These are phyloP conservation scores for Nidularia pulvinata DNA, from an alignment of 768 basidiomycete species.

Conservation along the genomic window DNA sequence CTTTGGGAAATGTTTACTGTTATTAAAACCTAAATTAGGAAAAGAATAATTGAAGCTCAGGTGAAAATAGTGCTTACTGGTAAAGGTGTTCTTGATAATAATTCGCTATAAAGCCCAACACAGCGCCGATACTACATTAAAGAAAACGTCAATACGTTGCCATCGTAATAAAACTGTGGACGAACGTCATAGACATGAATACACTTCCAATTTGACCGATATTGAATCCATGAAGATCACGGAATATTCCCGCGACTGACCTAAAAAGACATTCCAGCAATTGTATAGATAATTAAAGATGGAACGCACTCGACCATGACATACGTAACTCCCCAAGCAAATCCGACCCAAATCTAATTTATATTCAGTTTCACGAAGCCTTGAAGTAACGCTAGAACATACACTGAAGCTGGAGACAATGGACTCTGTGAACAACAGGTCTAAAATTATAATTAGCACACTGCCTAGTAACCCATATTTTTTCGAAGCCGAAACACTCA, in stretches of 20 bases:
- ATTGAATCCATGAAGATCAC: slow-evolving; percentile 56
- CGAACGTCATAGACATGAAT: slow-evolving; percentile 59
- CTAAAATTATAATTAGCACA: slow-evolving; percentile 24
- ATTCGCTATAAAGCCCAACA: slow-evolving; percentile 44
- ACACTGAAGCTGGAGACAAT: slow-evolving; percentile 76
- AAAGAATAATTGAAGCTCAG: background rate
- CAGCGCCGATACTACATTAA: slow-evolving; percentile 49
- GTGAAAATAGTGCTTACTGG: slow-evolving; percentile 26
- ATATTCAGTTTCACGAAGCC: background rate
- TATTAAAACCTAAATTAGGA: background rate
- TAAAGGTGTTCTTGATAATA: slow-evolving; percentile 50
- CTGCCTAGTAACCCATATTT: no score
- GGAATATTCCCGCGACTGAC: slow-evolving; percentile 58
- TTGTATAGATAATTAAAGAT: background rate
- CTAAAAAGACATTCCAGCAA: slow-evolving; percentile 20
- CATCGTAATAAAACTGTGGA: background rate
- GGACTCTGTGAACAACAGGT: slow-evolving; percentile 70
- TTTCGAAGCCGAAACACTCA: slow-evolving; percentile 28
- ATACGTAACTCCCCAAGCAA: slow-evolving; percentile 78
- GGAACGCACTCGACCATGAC: slow-evolving; percentile 56
- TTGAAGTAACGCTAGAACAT: slow-evolving; percentile 20
- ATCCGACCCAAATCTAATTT: slow-evolving; percentile 65
- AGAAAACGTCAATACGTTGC: background rate
- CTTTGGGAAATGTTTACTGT: slow-evolving; percentile 26
- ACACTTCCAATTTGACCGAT: slow-evolving; percentile 58